Evolutionary conservation across 176 grass and related monocot species (phyloP), one percentile per base, ranked within the genome.

Genomic region (Otatea glauca): DNA sequence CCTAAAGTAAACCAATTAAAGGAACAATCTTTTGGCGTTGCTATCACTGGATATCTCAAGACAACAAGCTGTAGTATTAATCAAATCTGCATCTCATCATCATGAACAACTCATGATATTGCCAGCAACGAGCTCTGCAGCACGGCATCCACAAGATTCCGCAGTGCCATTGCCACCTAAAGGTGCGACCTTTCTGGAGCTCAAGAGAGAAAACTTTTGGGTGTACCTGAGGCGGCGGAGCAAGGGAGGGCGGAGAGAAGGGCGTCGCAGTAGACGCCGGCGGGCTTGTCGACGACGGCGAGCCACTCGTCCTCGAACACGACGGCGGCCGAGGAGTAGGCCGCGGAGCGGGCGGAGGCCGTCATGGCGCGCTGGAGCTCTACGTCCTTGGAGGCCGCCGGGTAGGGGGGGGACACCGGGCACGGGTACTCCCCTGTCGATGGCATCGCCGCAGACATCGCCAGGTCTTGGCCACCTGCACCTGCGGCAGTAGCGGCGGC

Each of bases 261-360:
- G 77, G 91, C 58, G 16, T 98, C 96, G 80, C 89, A 98, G 70
- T 98, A 98, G 35, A 98, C 82, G 7, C 93, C 93, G n/a, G 89
- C 68, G 4, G 96, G 91, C 88, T 98, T 98, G 69, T 95, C 78
- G n/a, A 89, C 88, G 6, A 95, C 88, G n/a, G 66, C 61, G 48
- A 98, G 62, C 91, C 93, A 95, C 53, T 98, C 85, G 72, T 95
- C 96, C 86, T 98, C 96, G 80, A 91, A 94, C 16, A 98, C 59
- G 4, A 95, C 63, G 55, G 68, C 74, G 11, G 84, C 79, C 34
- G 86, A 50, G 7, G 81, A 48, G 77, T 65, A 87, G 38, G 20
- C 11, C 3, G 82, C 72, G 55, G 93, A 95, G 67, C 88, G 86
- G 39, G 88, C 76, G 45, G 93, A 83, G 58, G 96, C 96, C 9